Percentiles rank a stretch among this genome's conserved stretches.
Conservation (phyloP, 768 basidiomycete genomes). For the Panaeolus cyanescens region DNA sequence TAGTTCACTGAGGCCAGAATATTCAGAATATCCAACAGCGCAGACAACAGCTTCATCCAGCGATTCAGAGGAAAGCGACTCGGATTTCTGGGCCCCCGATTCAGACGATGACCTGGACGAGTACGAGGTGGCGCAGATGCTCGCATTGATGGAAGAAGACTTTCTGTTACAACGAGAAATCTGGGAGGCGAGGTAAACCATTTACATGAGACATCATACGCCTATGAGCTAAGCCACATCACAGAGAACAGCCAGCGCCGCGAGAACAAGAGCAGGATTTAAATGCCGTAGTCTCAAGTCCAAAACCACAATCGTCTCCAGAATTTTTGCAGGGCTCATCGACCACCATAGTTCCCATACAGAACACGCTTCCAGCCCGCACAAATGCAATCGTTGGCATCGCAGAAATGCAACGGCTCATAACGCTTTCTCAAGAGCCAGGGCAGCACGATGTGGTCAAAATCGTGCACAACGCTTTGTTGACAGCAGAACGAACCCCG, state of each 20-base stretch:
- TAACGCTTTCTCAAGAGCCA: constrained; percentile 1
- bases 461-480: neutral
- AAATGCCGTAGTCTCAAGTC: too few relatives aligned
- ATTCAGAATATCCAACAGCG: neutral
- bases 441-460: neutral
- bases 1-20: neutral
- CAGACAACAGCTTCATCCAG: neutral
- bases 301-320: neutral
- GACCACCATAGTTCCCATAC: neutral
- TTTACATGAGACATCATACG: neutral
- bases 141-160: neutral
- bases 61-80: neutral
- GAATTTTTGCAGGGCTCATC: neutral
- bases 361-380: neutral
- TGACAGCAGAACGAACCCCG: constrained; percentile 19
- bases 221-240: neutral
- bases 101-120: neutral
- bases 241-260: neutral
- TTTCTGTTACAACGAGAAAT: neutral
- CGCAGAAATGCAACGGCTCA: neutral
- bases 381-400: neutral
- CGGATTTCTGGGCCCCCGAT: neutral
- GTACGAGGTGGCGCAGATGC: neutral
- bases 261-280: neutral
- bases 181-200: neutral